Evolutionary conservation across 768 basidiomycete species (phyloP).

Genomic region (Baorangia bicolor): DNA sequence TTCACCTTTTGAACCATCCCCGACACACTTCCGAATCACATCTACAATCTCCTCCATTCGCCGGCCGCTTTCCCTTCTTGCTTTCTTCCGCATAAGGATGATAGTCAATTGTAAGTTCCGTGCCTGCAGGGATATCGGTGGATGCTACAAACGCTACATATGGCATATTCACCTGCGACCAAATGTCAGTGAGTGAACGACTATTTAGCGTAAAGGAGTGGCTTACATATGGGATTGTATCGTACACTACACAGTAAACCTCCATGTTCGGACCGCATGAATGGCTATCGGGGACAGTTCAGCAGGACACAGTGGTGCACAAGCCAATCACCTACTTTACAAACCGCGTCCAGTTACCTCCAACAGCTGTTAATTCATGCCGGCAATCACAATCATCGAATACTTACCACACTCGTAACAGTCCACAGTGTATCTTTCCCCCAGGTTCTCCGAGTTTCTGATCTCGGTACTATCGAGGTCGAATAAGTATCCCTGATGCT

Average conservation of each 20-base stretch:
- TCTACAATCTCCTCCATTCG: constrained; percentile 33
- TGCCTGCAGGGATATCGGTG: constrained; percentile 44
- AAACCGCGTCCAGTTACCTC: constrained; percentile 78
- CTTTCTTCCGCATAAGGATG: constrained; percentile 42
- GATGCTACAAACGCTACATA: constrained; percentile 61
- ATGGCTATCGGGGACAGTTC: constrained; percentile 45
- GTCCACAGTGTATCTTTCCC: constrained; percentile 53
- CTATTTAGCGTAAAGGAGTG: neutral
- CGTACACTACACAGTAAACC: constrained; percentile 60
- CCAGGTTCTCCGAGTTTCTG: constrained; percentile 33
- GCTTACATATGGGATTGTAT: constrained; percentile 54
- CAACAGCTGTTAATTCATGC: constrained; percentile 3
- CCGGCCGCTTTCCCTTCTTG: constrained; percentile 26
- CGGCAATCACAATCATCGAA: neutral
- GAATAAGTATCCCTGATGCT: constrained; percentile 51
- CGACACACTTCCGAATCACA: constrained; percentile 40
- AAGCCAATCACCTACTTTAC: constrained; percentile 52
- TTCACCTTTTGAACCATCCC: constrained; percentile 34
- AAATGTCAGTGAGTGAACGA: neutral
- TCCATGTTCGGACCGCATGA: constrained; percentile 62
- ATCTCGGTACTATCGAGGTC: constrained; percentile 61
- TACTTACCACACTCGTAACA: constrained; percentile 48
- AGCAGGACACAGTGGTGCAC: neutral
- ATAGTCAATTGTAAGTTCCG: constrained; percentile 68
- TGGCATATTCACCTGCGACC: constrained; percentile 51